Base-by-base conservation (phyloP, 371 early-diverging fungal species). In the Syncephalastrum monosporum region DNA sequence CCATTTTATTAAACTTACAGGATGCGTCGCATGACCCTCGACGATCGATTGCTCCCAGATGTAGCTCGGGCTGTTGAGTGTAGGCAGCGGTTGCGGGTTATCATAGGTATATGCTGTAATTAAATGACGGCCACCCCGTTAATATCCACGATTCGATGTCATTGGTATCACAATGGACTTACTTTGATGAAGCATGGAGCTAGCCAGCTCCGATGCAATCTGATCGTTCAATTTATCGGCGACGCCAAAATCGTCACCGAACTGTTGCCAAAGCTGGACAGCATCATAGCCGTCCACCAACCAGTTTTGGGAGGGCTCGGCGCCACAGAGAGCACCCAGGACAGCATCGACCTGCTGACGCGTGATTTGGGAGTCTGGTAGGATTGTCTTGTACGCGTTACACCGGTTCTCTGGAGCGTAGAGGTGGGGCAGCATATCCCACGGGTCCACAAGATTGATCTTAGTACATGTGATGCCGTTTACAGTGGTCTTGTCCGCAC, bases 11-110 rank as follows among this genome's bases (percentile, higher is more conserved):
- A 42, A n/a, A 67, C 74, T 75, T 81, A 84, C 84, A 10, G 91
- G 91, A 61, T 90, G 91, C 0, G 87, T 87, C n/a, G 88, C 85
- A 55, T 90, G 90, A 13, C 91, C 91, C 60, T 90, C 91, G 12
- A 88, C 65, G 19, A 90, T 76, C 42, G 80, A 71, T 62, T 87
- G 87, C 57, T 90, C 91, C 91, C 91, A 90, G 50, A 83, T 81
- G n/a, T 86, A 65, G 3, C 75, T 66, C 7, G 83, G 67, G 3
- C 74, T 73, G 3, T 61, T 46, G 16, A 86, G 63, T 23, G 63
- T 67, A 14, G 85, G 89, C 1, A 70, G 48, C 0, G 75, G 61
- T 17, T 74, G 76, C 44, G 77, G 81, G 57, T 79, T 63, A 50
- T 70, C 70, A 63, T 84, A 89, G 4, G 85, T 79, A 29, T 77